A percentile compares a stretch with the other conserved stretches of the same genome.
Evolutionary conservation across 1,284 basidiomycete species (phyloP).

Genomic region (Butyriboletus appendiculatus): DNA sequence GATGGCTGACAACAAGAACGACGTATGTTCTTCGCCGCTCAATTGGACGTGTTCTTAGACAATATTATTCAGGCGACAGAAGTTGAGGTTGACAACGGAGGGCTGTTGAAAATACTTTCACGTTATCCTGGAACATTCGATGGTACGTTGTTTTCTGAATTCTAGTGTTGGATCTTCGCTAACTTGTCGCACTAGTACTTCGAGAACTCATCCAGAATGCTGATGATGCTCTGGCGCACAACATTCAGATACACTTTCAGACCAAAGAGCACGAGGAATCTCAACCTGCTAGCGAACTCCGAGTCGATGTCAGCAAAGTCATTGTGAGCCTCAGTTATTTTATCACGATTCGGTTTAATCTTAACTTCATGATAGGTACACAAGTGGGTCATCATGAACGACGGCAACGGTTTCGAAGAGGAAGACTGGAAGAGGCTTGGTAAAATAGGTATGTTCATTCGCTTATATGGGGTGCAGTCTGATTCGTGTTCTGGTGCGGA

Average conservation of each 20-base stretch:
- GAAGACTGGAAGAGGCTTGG: constrained; percentile 88
- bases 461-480: not conserved
- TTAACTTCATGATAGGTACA: constrained; percentile 27
- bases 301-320: not conserved
- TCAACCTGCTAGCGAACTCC: not conserved
- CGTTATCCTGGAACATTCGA: constrained; percentile 26
- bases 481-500: not conserved
- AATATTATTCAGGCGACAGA: constrained; percentile 1
- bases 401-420: constrained; percentile 75
- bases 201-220: constrained; percentile 94
- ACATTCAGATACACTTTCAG: constrained; percentile 80
- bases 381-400: constrained; percentile 84
- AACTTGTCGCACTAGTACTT: constrained; percentile 54
- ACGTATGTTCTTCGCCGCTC: constrained; percentile 1
- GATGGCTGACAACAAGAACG: constrained; percentile 2
- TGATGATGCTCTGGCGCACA: constrained; percentile 85
- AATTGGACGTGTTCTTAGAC: not conserved
- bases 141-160: constrained; percentile 1
- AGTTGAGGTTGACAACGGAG: constrained; percentile 19
- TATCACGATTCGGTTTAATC: not conserved
- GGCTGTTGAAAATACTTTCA: constrained; percentile 22
- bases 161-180: not conserved
- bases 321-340: not conserved
- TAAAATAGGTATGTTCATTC: constrained; percentile 65
- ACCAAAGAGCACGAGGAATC: constrained; percentile 49